Evolutionary conservation across 2,329 filamentous ascomycete species (phyloP).

Genomic region (Ploettnerulaceae sp.): DNA sequence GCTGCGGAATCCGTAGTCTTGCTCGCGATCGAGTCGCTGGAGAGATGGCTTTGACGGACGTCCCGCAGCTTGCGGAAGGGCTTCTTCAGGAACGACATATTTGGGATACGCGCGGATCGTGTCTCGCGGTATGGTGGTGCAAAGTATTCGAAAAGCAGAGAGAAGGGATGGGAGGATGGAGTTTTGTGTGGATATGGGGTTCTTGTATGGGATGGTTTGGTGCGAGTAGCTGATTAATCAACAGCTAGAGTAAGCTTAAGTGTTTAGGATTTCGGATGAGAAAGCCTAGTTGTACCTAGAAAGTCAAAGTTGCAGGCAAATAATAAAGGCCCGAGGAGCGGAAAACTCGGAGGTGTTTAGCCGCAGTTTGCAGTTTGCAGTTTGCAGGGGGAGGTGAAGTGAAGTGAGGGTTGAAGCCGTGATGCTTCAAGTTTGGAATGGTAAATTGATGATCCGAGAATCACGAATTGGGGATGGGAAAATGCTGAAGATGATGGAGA

Average conservation of each 20-base stretch:
- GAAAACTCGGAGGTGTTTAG: conserved; percentile 1
- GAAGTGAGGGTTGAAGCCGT: no score
- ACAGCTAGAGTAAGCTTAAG: background rate
- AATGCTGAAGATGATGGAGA: no score
- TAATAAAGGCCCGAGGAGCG: background rate
- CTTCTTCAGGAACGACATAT: conserved; percentile 32
- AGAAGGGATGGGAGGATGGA: background rate
- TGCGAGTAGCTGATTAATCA: conserved; percentile 3
- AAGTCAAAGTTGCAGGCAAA: conserved; percentile 1
- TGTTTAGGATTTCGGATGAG: background rate
- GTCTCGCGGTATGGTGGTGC: background rate
- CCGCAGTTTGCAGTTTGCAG: background rate
- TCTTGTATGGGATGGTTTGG: background rate
- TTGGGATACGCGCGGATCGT: conserved; percentile 2
- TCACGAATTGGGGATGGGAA: no score
- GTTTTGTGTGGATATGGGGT: background rate
- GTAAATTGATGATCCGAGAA: no score
- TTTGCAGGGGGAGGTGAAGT: no score
- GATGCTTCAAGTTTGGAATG: no score
- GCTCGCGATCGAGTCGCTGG: conserved; percentile 13
- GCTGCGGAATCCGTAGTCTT: conserved; percentile 14
- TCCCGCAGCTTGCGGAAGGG: conserved; percentile 27
- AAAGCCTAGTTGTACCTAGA: background rate
- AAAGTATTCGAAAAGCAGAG: background rate
- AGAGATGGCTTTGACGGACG: conserved; percentile 9